These are phyloP conservation scores for Microstroma glucosiphilum DNA, from an alignment of 1,284 basidiomycete genomes.

Conservation along the genomic window DNA sequence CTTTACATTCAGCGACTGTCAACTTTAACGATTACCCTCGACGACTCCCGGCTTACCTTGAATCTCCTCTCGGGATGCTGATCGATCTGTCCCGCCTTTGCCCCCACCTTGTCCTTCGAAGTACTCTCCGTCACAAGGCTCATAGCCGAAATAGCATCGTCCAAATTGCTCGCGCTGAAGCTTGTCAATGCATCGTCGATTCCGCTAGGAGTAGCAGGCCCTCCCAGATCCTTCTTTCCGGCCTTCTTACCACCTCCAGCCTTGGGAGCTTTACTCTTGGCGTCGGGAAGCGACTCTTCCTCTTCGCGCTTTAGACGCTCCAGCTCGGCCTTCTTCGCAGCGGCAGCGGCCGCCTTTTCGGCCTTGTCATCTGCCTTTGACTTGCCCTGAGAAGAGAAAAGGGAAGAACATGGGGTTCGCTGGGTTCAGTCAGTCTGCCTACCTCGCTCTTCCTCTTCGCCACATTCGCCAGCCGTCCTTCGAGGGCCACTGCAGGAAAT, in stretches of 20 bases:
- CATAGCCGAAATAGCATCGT: conserved; percentile 84
- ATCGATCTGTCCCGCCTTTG: conserved; percentile 71
- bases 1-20: conserved; percentile 11
- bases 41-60: conserved; percentile 15
- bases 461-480: no score
- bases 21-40: conserved; percentile 12
- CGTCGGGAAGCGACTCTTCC: conserved; percentile 64
- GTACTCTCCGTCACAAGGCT: conserved; percentile 81
- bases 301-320: conserved; percentile 66
- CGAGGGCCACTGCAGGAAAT: not conserved
- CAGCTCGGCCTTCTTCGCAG: conserved; percentile 56
- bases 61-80: conserved; percentile 79
- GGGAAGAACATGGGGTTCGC: no score
- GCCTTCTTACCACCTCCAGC: conserved; percentile 52
- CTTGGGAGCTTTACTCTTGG: conserved; percentile 61
- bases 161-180: conserved; percentile 77
- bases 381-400: not conserved
- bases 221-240: conserved; percentile 11
- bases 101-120: conserved; percentile 70
- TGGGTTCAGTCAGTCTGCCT: not conserved
- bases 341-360: conserved; percentile 54
- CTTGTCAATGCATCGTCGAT: conserved; percentile 47
- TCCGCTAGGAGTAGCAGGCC: conserved; percentile 10
- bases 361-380: conserved; percentile 64
- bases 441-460: not conserved